phyloP scores from a whole-genome alignment of 192 early-diverging fungal species.

The Backusella psychrophila region DNA sequence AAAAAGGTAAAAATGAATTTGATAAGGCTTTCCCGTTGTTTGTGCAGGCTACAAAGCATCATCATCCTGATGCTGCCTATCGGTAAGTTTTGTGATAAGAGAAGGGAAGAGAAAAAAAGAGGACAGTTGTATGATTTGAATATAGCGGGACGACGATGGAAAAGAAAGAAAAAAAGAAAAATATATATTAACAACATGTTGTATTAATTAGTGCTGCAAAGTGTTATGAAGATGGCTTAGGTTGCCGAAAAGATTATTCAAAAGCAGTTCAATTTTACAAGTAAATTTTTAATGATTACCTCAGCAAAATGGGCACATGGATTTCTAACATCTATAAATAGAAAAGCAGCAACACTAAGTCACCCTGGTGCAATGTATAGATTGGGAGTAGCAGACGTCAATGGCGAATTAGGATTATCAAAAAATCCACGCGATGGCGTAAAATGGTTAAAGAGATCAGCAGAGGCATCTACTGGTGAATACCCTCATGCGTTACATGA shows the following conservation, averaged over 20 bases:
- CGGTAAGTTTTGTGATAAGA: constrained; percentile 26
- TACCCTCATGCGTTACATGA: constrained; percentile 63
- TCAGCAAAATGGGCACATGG: too few species aligned
- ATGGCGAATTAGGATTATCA: constrained; percentile 56
- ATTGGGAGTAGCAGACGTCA: constrained; percentile 57
- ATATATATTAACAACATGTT: too few species aligned
- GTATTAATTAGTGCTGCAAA: constrained; percentile 41
- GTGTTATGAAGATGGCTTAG: constrained; percentile 66
- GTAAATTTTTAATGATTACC: constrained; percentile 25
- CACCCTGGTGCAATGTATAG: constrained; percentile 69
- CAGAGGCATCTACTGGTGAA: constrained; percentile 54
- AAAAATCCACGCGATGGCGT: constrained; percentile 58
- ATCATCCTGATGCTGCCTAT: constrained; percentile 65
- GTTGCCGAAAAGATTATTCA: constrained; percentile 54
- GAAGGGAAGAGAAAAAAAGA: too few species aligned
- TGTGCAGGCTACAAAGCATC: constrained; percentile 67
- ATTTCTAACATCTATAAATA: constrained; percentile 20
- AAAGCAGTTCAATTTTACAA: constrained; percentile 71
- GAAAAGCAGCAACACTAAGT: constrained; percentile 65
- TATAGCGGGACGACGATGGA: too few species aligned
- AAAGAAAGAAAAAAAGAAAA: too few species aligned
- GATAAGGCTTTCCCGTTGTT: constrained; percentile 69
- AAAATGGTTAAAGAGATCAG: constrained; percentile 60
- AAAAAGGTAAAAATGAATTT: constrained; percentile 63
- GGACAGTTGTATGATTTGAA: too few species aligned